These are phyloP conservation scores for Silene coronaria DNA, from an alignment of 179 eudicot species.

Conservation along the genomic window DNA sequence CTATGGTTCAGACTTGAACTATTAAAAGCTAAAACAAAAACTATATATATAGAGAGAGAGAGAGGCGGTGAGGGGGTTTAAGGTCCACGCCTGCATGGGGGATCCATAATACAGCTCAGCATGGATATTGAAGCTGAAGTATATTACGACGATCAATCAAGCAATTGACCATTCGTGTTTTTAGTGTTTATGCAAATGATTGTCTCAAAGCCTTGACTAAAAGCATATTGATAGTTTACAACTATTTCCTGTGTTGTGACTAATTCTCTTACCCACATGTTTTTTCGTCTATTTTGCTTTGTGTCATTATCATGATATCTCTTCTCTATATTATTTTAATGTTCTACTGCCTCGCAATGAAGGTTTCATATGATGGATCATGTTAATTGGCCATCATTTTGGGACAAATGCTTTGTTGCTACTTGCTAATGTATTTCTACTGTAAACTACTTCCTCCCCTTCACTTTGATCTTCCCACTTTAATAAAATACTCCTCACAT, in stretches of 20 bases:
- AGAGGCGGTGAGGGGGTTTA: too few species aligned
- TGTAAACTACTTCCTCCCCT: too few species aligned
- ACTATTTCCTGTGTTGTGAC: not conserved
- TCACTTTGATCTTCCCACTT: too few species aligned
- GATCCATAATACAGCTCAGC: too few species aligned
- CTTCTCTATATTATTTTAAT: not conserved
- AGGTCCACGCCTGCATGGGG: too few species aligned
- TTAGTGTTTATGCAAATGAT: not conserved
- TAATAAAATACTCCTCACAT: too few species aligned
- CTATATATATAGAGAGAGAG: too few species aligned
- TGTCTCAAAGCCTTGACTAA: not conserved
- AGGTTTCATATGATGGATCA: not conserved
- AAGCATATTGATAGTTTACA: not conserved
- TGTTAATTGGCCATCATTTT: too few species aligned
- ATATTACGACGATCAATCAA: too few species aligned
- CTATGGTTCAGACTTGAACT: not conserved
- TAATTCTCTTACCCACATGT: not conserved
- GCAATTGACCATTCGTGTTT: not conserved
- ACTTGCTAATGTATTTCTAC: too few species aligned
- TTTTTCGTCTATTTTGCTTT: not conserved
- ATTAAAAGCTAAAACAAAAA: not conserved
- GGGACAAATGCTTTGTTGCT: too few species aligned
- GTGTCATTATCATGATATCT: not conserved
- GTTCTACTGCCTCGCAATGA: not conserved
- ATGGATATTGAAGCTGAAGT: too few species aligned